These are phyloP conservation scores for Trichosporon sp. DNA, from an alignment of 1,284 basidiomycete genomes.

Conservation along the genomic window DNA sequence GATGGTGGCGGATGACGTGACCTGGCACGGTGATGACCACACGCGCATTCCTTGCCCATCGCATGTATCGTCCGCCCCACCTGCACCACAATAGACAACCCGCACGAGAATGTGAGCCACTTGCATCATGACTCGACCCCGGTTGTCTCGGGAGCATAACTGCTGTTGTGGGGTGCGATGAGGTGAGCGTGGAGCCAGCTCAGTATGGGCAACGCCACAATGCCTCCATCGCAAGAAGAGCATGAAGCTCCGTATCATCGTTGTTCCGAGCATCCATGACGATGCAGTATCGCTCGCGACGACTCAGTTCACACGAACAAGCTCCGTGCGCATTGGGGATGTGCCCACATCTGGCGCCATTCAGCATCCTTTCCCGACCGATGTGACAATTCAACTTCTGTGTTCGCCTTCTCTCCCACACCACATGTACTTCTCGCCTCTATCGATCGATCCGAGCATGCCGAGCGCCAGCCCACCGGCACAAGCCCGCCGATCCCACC, in stretches of 20 bases:
- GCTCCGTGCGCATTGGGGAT: neutral
- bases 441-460: too few species aligned
- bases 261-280: neutral
- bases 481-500: neutral
- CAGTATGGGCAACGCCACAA: neutral
- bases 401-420: too few species aligned
- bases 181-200: too few species aligned
- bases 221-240: neutral
- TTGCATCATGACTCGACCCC: neutral
- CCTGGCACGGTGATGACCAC: neutral
- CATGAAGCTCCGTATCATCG: neutral
- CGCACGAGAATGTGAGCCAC: neutral
- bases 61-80: neutral
- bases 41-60: neutral
- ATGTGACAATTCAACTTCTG: neutral
- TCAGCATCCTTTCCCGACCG: neutral
- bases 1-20: slow-evolving; percentile 18
- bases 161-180: neutral
- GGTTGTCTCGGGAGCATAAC: neutral
- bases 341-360: neutral
- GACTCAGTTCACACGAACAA: neutral
- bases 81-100: neutral
- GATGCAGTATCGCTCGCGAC: too few species aligned
- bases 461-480: neutral
- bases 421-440: too few species aligned